A percentile compares a stretch with the other conserved stretches of the same genome.
Evolutionary conservation across 116 monocot genomes (phyloP).

Genomic region (Trichopus zeylanicus): DNA sequence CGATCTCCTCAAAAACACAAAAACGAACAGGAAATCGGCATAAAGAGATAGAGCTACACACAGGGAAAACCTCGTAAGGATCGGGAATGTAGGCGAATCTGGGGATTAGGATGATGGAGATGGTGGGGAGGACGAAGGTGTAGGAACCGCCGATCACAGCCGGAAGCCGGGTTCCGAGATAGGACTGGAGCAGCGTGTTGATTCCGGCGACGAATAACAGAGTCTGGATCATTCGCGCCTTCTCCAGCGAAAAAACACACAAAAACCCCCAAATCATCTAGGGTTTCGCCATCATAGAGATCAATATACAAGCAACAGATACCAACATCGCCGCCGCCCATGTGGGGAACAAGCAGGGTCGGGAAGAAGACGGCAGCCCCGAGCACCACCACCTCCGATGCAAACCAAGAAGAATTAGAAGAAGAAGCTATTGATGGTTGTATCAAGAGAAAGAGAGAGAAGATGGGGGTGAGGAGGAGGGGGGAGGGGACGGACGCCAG

Average conservation of each 20-base stretch:
- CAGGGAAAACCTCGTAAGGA: conserved; percentile 43
- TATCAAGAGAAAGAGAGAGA: background rate
- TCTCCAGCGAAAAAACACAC: conserved; percentile 37
- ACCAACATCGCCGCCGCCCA: conserved; percentile 86
- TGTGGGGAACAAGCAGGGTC: conserved; percentile 63
- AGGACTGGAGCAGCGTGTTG: conserved; percentile 68
- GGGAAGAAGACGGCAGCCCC: conserved; percentile 70
- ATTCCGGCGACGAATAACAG: conserved; percentile 79
- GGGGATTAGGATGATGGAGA: conserved; percentile 64
- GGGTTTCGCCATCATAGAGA: no score
- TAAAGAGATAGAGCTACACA: no score
- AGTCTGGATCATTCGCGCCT: conserved; percentile 78
- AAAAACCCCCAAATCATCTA: background rate
- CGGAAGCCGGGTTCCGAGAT: conserved; percentile 77
- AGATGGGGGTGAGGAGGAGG: background rate
- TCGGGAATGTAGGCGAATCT: conserved; percentile 57
- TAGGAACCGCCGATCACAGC: conserved; percentile 71
- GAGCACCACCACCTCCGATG: conserved; percentile 82
- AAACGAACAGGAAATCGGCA: conserved; percentile 5
- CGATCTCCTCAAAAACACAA: no score
- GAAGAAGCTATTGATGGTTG: background rate
- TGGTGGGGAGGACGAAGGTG: conserved; percentile 54
- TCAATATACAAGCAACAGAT: no score
- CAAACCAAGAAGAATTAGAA: conserved; percentile 39
- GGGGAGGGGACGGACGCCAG: conserved; percentile 52